A percentile compares a stretch with the other conserved stretches of the same genome.
These are phyloP conservation scores for Xerocomellus amylosporus DNA, from an alignment of 768 basidiomycete species.

Conservation along the genomic window DNA sequence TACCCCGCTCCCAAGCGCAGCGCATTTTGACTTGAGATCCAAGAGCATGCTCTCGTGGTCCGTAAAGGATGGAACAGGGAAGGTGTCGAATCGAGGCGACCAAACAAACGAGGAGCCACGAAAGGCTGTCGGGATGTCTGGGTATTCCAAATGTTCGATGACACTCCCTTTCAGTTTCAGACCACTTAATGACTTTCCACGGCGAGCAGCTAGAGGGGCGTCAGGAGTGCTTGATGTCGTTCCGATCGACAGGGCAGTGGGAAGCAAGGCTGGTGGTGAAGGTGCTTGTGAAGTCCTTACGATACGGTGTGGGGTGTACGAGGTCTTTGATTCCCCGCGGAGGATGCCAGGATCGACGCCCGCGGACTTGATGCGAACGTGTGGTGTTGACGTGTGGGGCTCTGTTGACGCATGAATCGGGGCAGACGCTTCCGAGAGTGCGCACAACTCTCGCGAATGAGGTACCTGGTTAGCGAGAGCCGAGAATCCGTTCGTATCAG, in stretches of 20 bases:
- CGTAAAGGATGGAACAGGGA: constrained; percentile 18
- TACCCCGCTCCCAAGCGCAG: constrained; percentile 21
- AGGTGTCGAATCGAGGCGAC: constrained; percentile 29
- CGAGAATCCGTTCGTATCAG: background rate
- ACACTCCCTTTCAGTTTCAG: constrained; percentile 24
- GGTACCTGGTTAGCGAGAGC: background rate
- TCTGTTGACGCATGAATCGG: background rate
- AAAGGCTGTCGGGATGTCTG: constrained; percentile 44
- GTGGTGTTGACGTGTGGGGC: constrained; percentile 1
- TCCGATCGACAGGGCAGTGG: background rate
- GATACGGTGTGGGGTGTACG: background rate
- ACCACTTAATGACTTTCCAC: constrained; percentile 35
- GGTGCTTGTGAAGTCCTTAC: background rate
- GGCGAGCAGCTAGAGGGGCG: constrained; percentile 37
- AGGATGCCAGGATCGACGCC: constrained; percentile 1
- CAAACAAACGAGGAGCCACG: constrained; percentile 35
- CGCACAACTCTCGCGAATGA: background rate
- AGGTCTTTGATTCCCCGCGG: constrained; percentile 7
- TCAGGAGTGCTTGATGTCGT: constrained; percentile 4
- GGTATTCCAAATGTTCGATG: constrained; percentile 31
- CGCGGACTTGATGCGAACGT: constrained; percentile 8
- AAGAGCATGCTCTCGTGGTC: constrained; percentile 38
- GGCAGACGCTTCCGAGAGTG: constrained; percentile 2
- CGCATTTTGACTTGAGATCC: constrained; percentile 33
- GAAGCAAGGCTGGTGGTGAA: background rate